Conservation (phyloP, 1,284 basidiomycete species). For the Fistulina hepatica region DNA sequence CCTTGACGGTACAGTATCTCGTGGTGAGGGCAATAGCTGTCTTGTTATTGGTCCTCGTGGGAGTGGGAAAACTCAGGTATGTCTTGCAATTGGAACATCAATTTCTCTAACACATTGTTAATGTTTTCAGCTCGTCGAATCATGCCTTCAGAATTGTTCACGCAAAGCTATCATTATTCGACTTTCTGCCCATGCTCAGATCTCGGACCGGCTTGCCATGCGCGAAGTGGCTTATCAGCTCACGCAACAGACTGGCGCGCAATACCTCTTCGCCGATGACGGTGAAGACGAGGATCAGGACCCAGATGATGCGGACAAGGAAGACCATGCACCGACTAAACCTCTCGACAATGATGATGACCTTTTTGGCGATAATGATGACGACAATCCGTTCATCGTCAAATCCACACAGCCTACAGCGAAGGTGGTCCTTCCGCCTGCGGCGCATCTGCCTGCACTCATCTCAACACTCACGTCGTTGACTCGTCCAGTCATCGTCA, state of each 20-base stretch:
- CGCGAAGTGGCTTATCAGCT: slow-evolving; percentile 86
- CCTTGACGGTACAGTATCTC: slow-evolving; percentile 58
- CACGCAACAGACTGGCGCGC: slow-evolving; percentile 51
- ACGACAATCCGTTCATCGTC: slow-evolving; percentile 31
- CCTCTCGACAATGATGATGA: slow-evolving; percentile 19
- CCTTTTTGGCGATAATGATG: slow-evolving; percentile 17
- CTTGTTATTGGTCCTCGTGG: slow-evolving; percentile 74
- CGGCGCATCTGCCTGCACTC: slow-evolving; percentile 71
- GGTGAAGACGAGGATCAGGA: slow-evolving; percentile 23
- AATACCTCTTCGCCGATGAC: slow-evolving; percentile 36
- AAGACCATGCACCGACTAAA: slow-evolving; percentile 13
- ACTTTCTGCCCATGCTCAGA: slow-evolving; percentile 78
- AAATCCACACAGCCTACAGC: slow-evolving; percentile 15
- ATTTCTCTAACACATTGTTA: slow-evolving; percentile 4
- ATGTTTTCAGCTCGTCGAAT: slow-evolving; percentile 42
- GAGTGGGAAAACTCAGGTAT: slow-evolving; percentile 74
- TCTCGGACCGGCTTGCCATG: slow-evolving; percentile 80
- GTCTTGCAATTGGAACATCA: slow-evolving; percentile 18
- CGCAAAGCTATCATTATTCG: slow-evolving; percentile 61
- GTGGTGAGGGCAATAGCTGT: slow-evolving; percentile 87
- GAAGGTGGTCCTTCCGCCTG: slow-evolving; percentile 40
- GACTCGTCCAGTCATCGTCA: slow-evolving; percentile 67
- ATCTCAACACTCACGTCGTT: slow-evolving; percentile 70
- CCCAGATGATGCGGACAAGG: slow-evolving; percentile 15
- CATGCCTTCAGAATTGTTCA: slow-evolving; percentile 35